Evolutionary conservation across 441 rosid genomes (phyloP).

Genomic region (Populus tomentosa): DNA sequence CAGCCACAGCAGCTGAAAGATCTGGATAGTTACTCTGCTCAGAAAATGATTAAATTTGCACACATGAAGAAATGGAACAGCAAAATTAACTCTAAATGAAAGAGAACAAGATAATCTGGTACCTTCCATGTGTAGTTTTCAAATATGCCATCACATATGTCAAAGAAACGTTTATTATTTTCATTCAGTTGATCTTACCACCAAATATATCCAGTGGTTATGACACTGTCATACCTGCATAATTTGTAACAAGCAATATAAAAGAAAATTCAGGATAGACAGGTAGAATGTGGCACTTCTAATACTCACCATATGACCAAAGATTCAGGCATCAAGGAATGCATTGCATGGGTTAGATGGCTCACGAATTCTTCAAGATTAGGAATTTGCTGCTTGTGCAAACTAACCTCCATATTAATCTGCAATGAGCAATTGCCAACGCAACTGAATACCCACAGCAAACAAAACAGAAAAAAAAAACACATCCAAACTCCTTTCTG

Average conservation of each 20-base stretch:
- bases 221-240: slow-evolving; percentile 79
- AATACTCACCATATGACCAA: slow-evolving; percentile 67
- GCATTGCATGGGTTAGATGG: slow-evolving; percentile 67
- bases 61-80: background rate
- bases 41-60: slow-evolving; percentile 6
- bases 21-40: slow-evolving; percentile 54
- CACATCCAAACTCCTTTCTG: background rate
- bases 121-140: slow-evolving; percentile 80
- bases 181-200: slow-evolving; percentile 74
- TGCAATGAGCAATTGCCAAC: slow-evolving; percentile 29
- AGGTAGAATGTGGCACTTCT: too few species aligned
- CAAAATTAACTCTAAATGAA: slow-evolving; percentile 3
- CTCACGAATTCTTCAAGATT: slow-evolving; percentile 59
- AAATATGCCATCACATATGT: slow-evolving; percentile 73
- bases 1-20: slow-evolving; percentile 66
- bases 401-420: background rate
- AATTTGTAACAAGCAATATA: slow-evolving; percentile 5
- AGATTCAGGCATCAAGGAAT: slow-evolving; percentile 56
- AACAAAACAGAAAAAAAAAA: background rate
- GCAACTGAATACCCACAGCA: slow-evolving; percentile 9
- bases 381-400: slow-evolving; percentile 43
- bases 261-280: background rate
- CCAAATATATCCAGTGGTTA: slow-evolving; percentile 48
- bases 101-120: slow-evolving; percentile 3
- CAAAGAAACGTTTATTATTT: slow-evolving; percentile 76